Conservation (phyloP, 1,139 yeast genomes). For the Saccharomyces hybrid region DNA sequence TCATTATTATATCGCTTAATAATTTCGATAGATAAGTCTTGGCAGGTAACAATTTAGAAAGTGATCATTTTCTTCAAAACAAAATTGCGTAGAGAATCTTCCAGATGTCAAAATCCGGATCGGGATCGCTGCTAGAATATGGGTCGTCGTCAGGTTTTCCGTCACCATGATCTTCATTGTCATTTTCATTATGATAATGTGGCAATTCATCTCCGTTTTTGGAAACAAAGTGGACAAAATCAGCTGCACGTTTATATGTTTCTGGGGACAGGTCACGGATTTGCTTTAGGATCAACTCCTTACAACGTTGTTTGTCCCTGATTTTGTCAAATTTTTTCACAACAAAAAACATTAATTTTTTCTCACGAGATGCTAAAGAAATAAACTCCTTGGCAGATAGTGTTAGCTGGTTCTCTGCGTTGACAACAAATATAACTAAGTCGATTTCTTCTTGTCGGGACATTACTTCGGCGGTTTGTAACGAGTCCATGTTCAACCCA, state of each 20-base stretch:
- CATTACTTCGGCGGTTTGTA: constrained; percentile 90
- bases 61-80: constrained; percentile 80
- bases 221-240: constrained; percentile 91
- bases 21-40: constrained; percentile 71
- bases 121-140: constrained; percentile 20
- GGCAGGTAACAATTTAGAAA: constrained; percentile 88
- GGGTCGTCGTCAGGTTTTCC: constrained; percentile 32
- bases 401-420: constrained; percentile 93
- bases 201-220: constrained; percentile 41
- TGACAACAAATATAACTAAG: constrained; percentile 89
- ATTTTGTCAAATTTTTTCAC: constrained; percentile 88
- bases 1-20: constrained; percentile 51
- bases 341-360: constrained; percentile 85
- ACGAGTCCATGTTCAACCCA: constrained; percentile 87
- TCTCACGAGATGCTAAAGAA: constrained; percentile 83
- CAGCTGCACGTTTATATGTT: constrained; percentile 75
- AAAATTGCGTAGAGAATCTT: constrained; percentile 76
- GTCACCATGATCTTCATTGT: constrained; percentile 36
- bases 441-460: constrained; percentile 97
- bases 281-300: constrained; percentile 69
- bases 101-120: constrained; percentile 75
- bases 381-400: constrained; percentile 91
- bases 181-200: constrained; percentile 33
- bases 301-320: constrained; percentile 70
- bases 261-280: constrained; percentile 86